phyloP scores from a whole-genome alignment of 2,329 filamentous ascomycete species.

The Fusarium domesticum region DNA sequence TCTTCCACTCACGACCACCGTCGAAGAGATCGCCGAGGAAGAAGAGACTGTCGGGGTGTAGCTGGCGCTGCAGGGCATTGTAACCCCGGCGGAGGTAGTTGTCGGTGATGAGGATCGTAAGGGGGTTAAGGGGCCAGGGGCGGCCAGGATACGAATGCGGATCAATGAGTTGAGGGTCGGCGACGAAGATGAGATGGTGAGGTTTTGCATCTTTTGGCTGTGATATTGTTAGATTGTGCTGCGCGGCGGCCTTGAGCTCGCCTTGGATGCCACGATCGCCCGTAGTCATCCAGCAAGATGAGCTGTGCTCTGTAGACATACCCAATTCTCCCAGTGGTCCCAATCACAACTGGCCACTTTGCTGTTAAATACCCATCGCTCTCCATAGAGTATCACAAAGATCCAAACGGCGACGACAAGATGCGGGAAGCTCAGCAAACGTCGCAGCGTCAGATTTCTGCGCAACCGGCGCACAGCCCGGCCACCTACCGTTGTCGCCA shows the following conservation, averaged over 20 bases:
- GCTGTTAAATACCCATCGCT: slow-evolving; percentile 72
- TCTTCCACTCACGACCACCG: slow-evolving; percentile 92
- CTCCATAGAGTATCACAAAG: slow-evolving; percentile 76
- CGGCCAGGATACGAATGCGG: slow-evolving; percentile 92
- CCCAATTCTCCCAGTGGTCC: slow-evolving; percentile 91
- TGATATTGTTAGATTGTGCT: slow-evolving; percentile 16
- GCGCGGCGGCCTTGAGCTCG: no score
- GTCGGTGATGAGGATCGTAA: slow-evolving; percentile 68
- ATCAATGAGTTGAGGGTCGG: slow-evolving; percentile 89
- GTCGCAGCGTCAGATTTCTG: slow-evolving; percentile 47
- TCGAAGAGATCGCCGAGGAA: slow-evolving; percentile 96
- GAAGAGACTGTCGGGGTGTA: slow-evolving; percentile 83
- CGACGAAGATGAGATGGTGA: slow-evolving; percentile 79
- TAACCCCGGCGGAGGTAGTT: slow-evolving; percentile 86
- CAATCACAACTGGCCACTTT: slow-evolving; percentile 73
- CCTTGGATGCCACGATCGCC: no score
- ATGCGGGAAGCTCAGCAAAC: slow-evolving; percentile 63
- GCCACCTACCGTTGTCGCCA: slow-evolving; percentile 32
- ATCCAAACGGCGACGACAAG: slow-evolving; percentile 72
- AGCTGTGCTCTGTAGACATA: slow-evolving; percentile 44
- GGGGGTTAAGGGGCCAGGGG: slow-evolving; percentile 54
- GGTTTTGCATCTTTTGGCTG: slow-evolving; percentile 76
- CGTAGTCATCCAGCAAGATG: background rate
- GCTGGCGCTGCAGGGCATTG: slow-evolving; percentile 66
- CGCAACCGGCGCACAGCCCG: slow-evolving; percentile 29